Evolutionary conservation across 2,329 filamentous ascomycete genomes (phyloP).

Genomic region (Sclerotiophoma versabilis): DNA sequence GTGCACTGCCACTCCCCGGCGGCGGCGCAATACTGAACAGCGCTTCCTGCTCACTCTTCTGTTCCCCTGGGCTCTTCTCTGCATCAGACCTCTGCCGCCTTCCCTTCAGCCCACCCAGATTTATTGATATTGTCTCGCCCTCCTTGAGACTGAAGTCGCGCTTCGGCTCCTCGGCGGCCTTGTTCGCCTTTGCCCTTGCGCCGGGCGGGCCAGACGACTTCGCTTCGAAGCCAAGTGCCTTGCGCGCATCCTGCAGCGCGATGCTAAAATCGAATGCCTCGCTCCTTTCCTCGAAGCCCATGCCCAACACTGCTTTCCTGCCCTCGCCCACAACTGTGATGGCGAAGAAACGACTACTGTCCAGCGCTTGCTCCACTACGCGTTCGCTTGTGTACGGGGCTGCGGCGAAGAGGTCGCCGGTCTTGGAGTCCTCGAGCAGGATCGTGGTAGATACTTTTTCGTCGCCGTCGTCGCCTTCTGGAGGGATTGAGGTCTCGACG

Average conservation of each 20-base stretch:
- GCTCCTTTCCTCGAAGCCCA: slow-evolving; percentile 86
- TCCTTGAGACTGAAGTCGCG: slow-evolving; percentile 87
- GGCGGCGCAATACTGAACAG: slow-evolving; percentile 80
- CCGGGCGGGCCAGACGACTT: slow-evolving; percentile 37
- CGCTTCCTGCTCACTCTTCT: slow-evolving; percentile 54
- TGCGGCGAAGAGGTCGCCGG: slow-evolving; percentile 80
- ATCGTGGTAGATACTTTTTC: slow-evolving; percentile 75
- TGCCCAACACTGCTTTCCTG: slow-evolving; percentile 78
- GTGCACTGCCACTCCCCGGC: slow-evolving; percentile 55
- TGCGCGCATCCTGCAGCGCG: slow-evolving; percentile 77
- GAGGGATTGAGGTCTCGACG: slow-evolving; percentile 73
- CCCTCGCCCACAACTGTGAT: slow-evolving; percentile 79
- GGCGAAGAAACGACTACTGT: slow-evolving; percentile 85
- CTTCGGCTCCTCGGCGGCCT: slow-evolving; percentile 60
- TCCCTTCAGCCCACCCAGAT: slow-evolving; percentile 67
- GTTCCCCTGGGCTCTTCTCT: slow-evolving; percentile 49
- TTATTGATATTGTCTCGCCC: slow-evolving; percentile 86
- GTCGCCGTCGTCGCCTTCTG: slow-evolving; percentile 46
- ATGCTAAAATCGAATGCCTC: slow-evolving; percentile 89
- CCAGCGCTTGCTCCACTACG: slow-evolving; percentile 78
- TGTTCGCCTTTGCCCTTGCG: slow-evolving; percentile 38
- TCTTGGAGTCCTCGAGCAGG: slow-evolving; percentile 77
- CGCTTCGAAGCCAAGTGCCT: slow-evolving; percentile 68
- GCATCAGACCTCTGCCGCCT: slow-evolving; percentile 49
- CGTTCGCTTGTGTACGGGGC: slow-evolving; percentile 73